A percentile compares a stretch with the other conserved stretches of the same genome.
Evolutionary conservation across 306 rosid species (phyloP).

Genomic region (Dicorynia guianensis): DNA sequence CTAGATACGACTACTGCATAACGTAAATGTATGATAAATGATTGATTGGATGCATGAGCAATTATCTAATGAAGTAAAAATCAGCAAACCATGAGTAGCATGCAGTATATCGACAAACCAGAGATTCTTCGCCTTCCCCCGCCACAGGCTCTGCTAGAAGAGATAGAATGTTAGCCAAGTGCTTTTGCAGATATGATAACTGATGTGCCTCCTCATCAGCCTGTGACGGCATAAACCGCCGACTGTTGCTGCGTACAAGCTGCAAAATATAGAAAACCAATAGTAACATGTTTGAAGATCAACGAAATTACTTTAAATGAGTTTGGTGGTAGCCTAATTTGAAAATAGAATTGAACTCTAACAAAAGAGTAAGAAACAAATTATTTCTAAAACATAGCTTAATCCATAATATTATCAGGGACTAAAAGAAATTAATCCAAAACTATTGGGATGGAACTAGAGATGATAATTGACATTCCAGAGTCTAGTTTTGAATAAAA

Average conservation of each 20-base stretch:
- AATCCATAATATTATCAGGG: slow-evolving; percentile 21
- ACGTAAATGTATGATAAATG: neutral
- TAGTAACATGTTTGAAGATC: slow-evolving; percentile 27
- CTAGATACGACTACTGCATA: slow-evolving; percentile 6
- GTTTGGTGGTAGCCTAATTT: slow-evolving; percentile 15
- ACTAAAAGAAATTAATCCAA: neutral
- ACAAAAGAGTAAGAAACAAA: neutral
- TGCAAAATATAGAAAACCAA: slow-evolving; percentile 52
- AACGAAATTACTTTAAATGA: slow-evolving; percentile 27
- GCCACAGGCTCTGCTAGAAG: slow-evolving; percentile 91
- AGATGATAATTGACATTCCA: neutral
- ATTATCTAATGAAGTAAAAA: slow-evolving; percentile 19
- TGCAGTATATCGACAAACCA: slow-evolving; percentile 73
- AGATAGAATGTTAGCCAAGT: slow-evolving; percentile 86
- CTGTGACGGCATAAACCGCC: slow-evolving; percentile 88
- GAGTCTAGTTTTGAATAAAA: neutral
- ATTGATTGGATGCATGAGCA: neutral
- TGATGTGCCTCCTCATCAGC: slow-evolving; percentile 98
- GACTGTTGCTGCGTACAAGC: slow-evolving; percentile 99
- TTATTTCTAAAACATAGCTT: slow-evolving; percentile 1
- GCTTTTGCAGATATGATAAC: slow-evolving; percentile 92
- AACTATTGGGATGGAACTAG: neutral
- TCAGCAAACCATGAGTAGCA: slow-evolving; percentile 15
- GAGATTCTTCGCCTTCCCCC: slow-evolving; percentile 87
- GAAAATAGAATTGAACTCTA: slow-evolving; percentile 13